phyloP scores from a whole-genome alignment of 495 filamentous ascomycete genomes.

The Astrothelium subdiscretum region DNA sequence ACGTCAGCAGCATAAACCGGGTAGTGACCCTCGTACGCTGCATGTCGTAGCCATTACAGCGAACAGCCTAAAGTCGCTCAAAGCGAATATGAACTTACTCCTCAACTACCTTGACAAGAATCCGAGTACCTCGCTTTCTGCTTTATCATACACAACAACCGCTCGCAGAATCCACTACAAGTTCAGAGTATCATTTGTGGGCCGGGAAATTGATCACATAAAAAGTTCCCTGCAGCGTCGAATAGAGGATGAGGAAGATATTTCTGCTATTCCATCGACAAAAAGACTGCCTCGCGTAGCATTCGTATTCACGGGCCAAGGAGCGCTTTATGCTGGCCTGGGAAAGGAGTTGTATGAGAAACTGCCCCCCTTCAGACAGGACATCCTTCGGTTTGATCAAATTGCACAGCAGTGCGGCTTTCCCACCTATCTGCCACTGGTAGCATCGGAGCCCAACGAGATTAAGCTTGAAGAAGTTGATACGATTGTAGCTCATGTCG shows the following conservation, averaged over 20 bases:
- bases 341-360: constrained; percentile 3
- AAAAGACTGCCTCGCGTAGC: neutral
- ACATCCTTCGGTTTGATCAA: constrained; percentile 1
- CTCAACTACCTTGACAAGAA: constrained; percentile 38
- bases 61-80: constrained; percentile 30
- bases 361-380: constrained; percentile 2
- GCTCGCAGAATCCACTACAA: constrained; percentile 76
- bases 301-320: constrained; percentile 16
- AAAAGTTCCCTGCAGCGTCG: constrained; percentile 16
- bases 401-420: constrained; percentile 5
- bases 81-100: constrained; percentile 20
- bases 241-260: neutral
- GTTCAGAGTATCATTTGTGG: constrained; percentile 54
- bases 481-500: constrained; percentile 19
- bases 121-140: constrained; percentile 33
- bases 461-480: neutral
- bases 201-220: constrained; percentile 29
- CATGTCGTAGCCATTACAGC: constrained; percentile 49
- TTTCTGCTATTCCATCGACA: neutral
- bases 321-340: constrained; percentile 4
- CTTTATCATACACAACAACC: constrained; percentile 70
- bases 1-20: constrained; percentile 21
- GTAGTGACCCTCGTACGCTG: constrained; percentile 37
- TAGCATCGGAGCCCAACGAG: neutral
- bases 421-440: constrained; percentile 3